Base-by-base conservation (phyloP, 345 rosid genomes). In the Eucalyptus polyanthemos region DNA sequence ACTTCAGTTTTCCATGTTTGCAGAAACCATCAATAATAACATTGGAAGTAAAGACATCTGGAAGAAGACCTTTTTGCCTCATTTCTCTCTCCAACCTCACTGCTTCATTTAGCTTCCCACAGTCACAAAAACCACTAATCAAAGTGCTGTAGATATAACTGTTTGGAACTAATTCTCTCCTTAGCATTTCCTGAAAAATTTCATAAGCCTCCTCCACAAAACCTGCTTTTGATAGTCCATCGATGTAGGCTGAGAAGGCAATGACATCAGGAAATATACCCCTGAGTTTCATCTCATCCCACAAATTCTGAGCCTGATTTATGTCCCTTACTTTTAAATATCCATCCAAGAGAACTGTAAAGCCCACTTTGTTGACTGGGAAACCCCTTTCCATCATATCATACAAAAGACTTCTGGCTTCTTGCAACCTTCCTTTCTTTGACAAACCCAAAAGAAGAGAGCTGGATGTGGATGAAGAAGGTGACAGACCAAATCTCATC, bases 261-360 rank as follows among this genome's bases (percentile, higher is more conserved):
- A 96, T 93, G 72, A 89, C 91, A 91, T 95, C 98, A 87, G 96
- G 96, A 89, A 49, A 91, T 49, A 93, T 92, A 42, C 95, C 96
- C 90, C 89, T 89, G 50, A 88, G 60, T 87, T 91, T 90, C 97
- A 96, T 95, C 92, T 95, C 96, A 65, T 91, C 67, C 98, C 98
- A 96, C 87, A 95, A 90, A 89, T 50, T 89, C 88, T 89, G 90
- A 92, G 97, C 98, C 86, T 94, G 95, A 24, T 29, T 88, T 25
- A 90, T 56, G 90, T 95, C 95, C 87, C 96, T 94, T 14, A 34
- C 89, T 91, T 93, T 93, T 69, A 95, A 93, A 88, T 92, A 95
- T 60, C 96, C 96, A 92, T 95, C 97, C 92, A 96, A 89, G 85
- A 96, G 93, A 86, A 95, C 90, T 8, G 98, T 96, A 89, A 92